phyloP scores from a whole-genome alignment of 1,139 yeast genomes.

The Pneumocystis sp. region DNA sequence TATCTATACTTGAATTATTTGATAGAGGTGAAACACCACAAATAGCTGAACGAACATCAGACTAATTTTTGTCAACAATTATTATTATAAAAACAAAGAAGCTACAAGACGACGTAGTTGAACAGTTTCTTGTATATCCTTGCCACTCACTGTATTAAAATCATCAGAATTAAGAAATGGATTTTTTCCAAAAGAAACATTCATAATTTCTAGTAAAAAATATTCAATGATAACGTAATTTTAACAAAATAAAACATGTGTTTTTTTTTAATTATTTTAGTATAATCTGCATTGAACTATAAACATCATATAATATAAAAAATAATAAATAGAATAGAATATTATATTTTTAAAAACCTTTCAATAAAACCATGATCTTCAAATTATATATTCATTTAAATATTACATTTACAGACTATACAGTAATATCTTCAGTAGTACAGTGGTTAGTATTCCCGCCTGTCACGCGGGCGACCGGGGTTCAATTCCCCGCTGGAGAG shows the following conservation, averaged over 20 bases:
- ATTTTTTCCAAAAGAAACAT: background rate
- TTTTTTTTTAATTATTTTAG: background rate
- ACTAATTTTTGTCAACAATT: background rate
- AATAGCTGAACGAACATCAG: background rate
- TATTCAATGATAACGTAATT: background rate
- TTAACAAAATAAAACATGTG: background rate
- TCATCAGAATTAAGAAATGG: background rate
- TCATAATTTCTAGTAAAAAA: background rate
- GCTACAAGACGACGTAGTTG: background rate
- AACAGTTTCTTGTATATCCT: background rate
- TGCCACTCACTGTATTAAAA: background rate
- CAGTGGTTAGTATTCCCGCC: constrained; percentile 10
- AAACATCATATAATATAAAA: background rate
- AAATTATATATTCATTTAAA: background rate
- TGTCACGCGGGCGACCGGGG: constrained; percentile 13
- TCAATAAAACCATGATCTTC: background rate
- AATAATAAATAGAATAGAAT: background rate
- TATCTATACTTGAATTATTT: background rate
- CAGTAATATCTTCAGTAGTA: constrained; percentile 6
- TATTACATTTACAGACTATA: background rate
- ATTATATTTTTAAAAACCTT: background rate
- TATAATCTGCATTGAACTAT: background rate
- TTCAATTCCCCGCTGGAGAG: constrained; percentile 11
- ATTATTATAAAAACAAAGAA: background rate
- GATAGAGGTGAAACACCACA: background rate